Conservation (phyloP, 345 rosid species). For the Eucalyptus lansdowneana region DNA sequence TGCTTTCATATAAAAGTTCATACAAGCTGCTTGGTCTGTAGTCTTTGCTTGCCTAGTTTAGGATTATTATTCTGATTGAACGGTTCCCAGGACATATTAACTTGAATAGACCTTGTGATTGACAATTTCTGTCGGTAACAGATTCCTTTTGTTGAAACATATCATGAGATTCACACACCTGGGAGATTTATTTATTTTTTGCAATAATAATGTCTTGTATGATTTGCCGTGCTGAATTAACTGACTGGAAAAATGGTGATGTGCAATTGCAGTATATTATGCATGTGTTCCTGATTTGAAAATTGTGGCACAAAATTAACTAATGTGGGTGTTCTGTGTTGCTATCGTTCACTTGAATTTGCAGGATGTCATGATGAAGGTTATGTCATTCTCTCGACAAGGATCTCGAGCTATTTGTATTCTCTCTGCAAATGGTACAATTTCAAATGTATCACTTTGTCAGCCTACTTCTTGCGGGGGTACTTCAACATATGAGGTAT, state of each 20-base stretch:
- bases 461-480: constrained; percentile 83
- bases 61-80: neutral
- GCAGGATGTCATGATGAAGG: constrained; percentile 90
- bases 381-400: constrained; percentile 86
- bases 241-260: neutral
- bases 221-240: neutral
- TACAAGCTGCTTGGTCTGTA: neutral
- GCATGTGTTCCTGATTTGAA: neutral
- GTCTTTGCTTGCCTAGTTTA: neutral
- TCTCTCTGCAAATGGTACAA: constrained; percentile 78
- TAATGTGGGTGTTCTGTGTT: neutral
- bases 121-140: neutral
- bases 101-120: neutral
- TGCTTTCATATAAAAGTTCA: neutral
- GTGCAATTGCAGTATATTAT: neutral
- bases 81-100: neutral
- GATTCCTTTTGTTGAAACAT: neutral
- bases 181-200: neutral
- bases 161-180: neutral
- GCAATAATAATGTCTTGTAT: neutral
- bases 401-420: constrained; percentile 75
- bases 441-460: constrained; percentile 84
- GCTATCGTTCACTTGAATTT: neutral
- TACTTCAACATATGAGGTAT: constrained; percentile 88
- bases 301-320: neutral